Conservation (phyloP, 140 eudicot species). For the Stevia rebaudiana region DNA sequence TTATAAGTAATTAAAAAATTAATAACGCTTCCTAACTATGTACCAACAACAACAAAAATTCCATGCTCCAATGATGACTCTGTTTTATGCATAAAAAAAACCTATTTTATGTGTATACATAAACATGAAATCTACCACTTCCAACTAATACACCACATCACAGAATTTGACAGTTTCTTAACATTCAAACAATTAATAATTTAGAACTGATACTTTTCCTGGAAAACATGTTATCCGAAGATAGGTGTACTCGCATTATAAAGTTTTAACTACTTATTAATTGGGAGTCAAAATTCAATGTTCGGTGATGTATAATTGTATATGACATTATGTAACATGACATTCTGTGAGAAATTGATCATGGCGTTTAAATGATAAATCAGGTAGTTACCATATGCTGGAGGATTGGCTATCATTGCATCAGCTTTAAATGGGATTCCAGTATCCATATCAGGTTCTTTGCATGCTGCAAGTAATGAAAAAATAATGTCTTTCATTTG, state of each 20-base stretch:
- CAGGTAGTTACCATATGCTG: slow-evolving; percentile 69
- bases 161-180: background rate
- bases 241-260: background rate
- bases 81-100: too few species aligned
- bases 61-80: slow-evolving; percentile 8
- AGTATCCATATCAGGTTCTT: slow-evolving; percentile 83
- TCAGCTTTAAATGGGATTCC: slow-evolving; percentile 88
- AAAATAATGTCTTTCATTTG: slow-evolving; percentile 86
- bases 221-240: background rate
- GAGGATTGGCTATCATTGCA: slow-evolving; percentile 98
- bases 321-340: background rate
- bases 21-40: background rate
- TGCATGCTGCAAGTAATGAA: slow-evolving; percentile 90
- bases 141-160: background rate
- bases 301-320: background rate
- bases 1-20: background rate
- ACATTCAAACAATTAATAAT: background rate
- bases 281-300: background rate
- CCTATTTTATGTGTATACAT: background rate
- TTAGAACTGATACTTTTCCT: background rate
- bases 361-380: background rate
- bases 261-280: background rate
- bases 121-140: background rate
- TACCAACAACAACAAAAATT: background rate
- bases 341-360: background rate